These are phyloP conservation scores for Purpureocillium takamizusanense DNA, from an alignment of 2,329 filamentous ascomycete species.

Conservation along the genomic window DNA sequence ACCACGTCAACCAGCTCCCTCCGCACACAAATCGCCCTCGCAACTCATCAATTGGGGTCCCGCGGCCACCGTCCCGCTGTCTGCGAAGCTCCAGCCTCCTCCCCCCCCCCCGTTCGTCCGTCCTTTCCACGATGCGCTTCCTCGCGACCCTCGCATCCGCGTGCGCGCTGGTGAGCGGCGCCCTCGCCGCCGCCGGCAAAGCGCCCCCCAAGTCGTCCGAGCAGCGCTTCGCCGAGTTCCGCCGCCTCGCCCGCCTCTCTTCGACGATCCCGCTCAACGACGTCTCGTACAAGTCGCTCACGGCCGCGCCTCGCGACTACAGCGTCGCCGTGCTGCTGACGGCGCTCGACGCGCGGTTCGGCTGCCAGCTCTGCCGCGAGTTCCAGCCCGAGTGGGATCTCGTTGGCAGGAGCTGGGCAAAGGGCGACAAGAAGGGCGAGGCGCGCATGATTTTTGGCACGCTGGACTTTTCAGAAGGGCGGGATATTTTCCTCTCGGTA, in stretches of 20 bases:
- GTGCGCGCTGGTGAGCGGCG: slow-evolving; percentile 51
- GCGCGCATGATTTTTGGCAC: slow-evolving; percentile 71
- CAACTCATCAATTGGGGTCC: background rate
- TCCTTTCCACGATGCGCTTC: slow-evolving; percentile 53
- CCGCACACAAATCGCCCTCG: background rate
- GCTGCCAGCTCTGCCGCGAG: slow-evolving; percentile 77
- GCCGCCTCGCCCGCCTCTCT: slow-evolving; percentile 55
- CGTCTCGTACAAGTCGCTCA: slow-evolving; percentile 64
- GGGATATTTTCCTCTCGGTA: slow-evolving; percentile 80
- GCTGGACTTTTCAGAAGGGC: slow-evolving; percentile 81
- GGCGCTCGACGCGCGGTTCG: slow-evolving; percentile 73
- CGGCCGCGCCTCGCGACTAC: slow-evolving; percentile 72
- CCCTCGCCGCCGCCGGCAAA: slow-evolving; percentile 39
- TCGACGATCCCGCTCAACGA: slow-evolving; percentile 73
- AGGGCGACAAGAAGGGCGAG: slow-evolving; percentile 68
- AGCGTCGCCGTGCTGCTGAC: slow-evolving; percentile 76
- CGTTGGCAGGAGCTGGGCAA: slow-evolving; percentile 76
- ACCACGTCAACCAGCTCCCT: background rate
- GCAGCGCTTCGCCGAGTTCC: slow-evolving; percentile 64
- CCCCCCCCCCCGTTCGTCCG: background rate
- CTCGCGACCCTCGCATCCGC: slow-evolving; percentile 54
- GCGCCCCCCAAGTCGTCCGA: slow-evolving; percentile 44
- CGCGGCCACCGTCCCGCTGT: no score
- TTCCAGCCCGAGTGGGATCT: slow-evolving; percentile 95
- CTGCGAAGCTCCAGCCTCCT: background rate